phyloP scores from a whole-genome alignment of 2,329 filamentous ascomycete species.

The Beauveria bassiana region DNA sequence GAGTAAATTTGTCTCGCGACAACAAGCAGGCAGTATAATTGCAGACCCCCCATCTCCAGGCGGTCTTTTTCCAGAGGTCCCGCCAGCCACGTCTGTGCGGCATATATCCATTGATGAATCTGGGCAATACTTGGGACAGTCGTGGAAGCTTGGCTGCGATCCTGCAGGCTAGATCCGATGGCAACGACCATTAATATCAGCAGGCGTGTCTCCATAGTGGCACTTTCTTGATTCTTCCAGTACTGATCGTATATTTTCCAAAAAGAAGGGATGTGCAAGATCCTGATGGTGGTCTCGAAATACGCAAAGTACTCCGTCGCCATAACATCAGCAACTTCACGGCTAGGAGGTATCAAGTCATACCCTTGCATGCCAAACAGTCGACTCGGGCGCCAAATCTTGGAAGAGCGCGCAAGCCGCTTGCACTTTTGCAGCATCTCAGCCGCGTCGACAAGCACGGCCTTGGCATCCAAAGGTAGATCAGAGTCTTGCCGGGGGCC shows the following conservation, averaged over 20 bases:
- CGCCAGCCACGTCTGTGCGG: conserved; percentile 33
- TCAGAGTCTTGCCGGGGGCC: conserved; percentile 14
- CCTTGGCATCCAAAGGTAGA: conserved; percentile 18
- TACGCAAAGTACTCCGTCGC: conserved; percentile 36
- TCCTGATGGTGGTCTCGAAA: conserved; percentile 43
- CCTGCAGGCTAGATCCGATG: conserved; percentile 26
- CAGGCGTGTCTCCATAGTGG: conserved; percentile 20
- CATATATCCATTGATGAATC: conserved; percentile 32
- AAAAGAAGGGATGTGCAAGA: conserved; percentile 47
- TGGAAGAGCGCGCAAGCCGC: conserved; percentile 22
- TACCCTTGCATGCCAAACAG: conserved; percentile 17
- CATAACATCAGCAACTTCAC: conserved; percentile 31
- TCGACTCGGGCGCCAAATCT: conserved; percentile 26
- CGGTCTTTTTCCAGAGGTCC: conserved; percentile 28
- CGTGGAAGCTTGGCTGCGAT: background rate
- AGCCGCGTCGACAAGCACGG: conserved; percentile 20
- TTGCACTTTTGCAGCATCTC: conserved; percentile 28
- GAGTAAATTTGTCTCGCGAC: conserved; percentile 34
- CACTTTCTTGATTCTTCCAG: conserved; percentile 31
- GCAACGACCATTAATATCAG: conserved; percentile 34
- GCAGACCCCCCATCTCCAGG: conserved; percentile 25
- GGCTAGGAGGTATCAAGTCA: conserved; percentile 20
- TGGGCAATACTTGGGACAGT: background rate
- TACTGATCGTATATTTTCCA: conserved; percentile 39
- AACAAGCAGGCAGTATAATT: conserved; percentile 31